phyloP scores from a whole-genome alignment of 306 rosid species.

The Luffa aegyptiaca region DNA sequence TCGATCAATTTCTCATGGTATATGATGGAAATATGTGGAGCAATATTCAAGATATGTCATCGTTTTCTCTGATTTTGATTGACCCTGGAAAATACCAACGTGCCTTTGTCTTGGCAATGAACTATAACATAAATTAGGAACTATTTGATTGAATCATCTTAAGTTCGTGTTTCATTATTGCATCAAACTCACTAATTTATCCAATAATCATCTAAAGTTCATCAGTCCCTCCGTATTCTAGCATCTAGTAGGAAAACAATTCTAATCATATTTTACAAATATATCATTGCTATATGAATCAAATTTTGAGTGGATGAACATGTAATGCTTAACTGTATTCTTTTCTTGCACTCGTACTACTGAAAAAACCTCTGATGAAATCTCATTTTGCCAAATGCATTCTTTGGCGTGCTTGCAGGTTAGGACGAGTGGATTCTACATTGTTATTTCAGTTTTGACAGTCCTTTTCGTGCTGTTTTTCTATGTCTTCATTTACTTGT shows the following conservation, averaged over 20 bases:
- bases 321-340: not conserved
- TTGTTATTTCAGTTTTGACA: constrained; percentile 61
- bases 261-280: not conserved
- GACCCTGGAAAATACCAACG: not conserved
- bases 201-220: not conserved
- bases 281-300: not conserved
- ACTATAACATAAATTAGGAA: not conserved
- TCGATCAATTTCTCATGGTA: not conserved
- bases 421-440: constrained; percentile 51
- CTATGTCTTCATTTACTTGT: constrained; percentile 64
- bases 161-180: not conserved
- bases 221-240: not conserved
- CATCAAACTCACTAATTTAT: not conserved
- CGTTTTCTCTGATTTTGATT: not conserved
- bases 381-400: not conserved
- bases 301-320: not conserved
- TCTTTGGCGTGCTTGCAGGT: constrained; percentile 6
- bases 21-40: not conserved
- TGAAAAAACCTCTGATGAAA: not conserved
- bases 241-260: not conserved
- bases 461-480: constrained; percentile 79
- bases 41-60: not conserved
- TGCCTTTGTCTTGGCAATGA: not conserved
- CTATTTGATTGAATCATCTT: not conserved
- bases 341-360: not conserved